Evolutionary conservation across 352 stramenopile species (phyloP).

Genomic region (Salisapilia sapeloensis): DNA sequence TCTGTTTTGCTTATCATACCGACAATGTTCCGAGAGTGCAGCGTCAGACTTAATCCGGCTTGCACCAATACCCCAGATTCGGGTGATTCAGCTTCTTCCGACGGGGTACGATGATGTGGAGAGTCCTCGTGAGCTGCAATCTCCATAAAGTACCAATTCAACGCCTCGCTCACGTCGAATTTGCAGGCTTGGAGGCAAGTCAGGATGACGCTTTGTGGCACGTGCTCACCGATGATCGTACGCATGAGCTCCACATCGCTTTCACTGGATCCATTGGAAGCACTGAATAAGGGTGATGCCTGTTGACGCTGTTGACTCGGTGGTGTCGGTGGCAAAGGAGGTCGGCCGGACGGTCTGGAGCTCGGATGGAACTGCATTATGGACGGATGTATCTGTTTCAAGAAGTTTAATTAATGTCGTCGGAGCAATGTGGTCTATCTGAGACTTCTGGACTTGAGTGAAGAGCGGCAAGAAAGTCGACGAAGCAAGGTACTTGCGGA

Average conservation of each 20-base stretch:
- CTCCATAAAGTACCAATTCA: conserved; percentile 83
- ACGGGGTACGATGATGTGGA: background rate
- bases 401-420: no score
- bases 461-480: no score
- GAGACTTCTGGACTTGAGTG: no score
- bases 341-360: no score
- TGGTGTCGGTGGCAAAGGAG: no score
- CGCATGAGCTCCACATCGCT: conserved; percentile 77
- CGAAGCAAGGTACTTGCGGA: no score
- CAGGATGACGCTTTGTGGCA: conserved; percentile 72
- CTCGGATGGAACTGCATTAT: no score
- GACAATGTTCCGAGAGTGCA: conserved; percentile 39
- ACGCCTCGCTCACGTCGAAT: conserved; percentile 68
- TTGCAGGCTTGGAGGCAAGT: conserved; percentile 64
- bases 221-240: conserved; percentile 74
- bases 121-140: conserved; percentile 12
- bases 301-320: no score
- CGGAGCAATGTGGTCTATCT: no score
- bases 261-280: conserved; percentile 24
- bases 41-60: conserved; percentile 52
- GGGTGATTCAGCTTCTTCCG: background rate
- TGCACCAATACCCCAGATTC: conserved; percentile 21
- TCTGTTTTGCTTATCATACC: conserved; percentile 82
- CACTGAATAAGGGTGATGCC: no score
- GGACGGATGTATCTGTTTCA: no score